phyloP scores from a whole-genome alignment of 805 yeast genomes.

The Candida peoriensis region DNA sequence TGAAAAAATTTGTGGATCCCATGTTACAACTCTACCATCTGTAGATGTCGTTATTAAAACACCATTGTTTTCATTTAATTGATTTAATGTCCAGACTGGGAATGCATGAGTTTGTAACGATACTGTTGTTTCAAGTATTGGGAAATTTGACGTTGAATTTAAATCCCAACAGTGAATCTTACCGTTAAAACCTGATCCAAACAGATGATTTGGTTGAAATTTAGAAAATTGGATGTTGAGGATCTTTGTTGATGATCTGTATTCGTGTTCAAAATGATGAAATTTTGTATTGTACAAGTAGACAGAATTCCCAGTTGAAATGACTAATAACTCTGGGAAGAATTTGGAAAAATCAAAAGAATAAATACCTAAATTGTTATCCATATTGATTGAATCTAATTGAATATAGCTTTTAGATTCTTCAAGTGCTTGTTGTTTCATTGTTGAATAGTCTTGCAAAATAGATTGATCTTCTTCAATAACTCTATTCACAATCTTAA shows the following conservation, averaged over 20 bases:
- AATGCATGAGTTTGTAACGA: constrained; percentile 19
- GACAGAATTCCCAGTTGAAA: constrained; percentile 14
- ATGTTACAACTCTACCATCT: constrained; percentile 27
- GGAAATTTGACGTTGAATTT: constrained; percentile 7
- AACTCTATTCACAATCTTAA: constrained; percentile 20
- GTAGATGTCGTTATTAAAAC: constrained; percentile 24
- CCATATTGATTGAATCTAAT: constrained; percentile 4
- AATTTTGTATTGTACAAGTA: constrained; percentile 21
- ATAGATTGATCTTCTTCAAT: constrained; percentile 25
- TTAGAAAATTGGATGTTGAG: constrained; percentile 36
- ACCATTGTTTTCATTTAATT: constrained; percentile 17
- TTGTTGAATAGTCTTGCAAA: constrained; percentile 13
- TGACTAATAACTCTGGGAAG: constrained; percentile 15
- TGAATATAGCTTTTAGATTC: constrained; percentile 7
- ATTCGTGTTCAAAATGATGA: constrained; percentile 29
- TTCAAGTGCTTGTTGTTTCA: constrained; percentile 14
- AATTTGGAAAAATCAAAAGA: constrained; percentile 17
- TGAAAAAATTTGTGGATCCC: constrained; percentile 25
- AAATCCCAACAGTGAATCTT: constrained; percentile 46
- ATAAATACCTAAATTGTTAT: constrained; percentile 7
- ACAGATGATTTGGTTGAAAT: constrained; percentile 32
- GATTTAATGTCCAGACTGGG: constrained; percentile 20
- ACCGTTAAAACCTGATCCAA: constrained; percentile 49
- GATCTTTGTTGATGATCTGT: constrained; percentile 37
- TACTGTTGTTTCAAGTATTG: constrained; percentile 13